A percentile compares a stretch with the other conserved stretches of the same genome.
phyloP scores from a whole-genome alignment of 1,284 basidiomycete species.

The Heterobasidion parviporum region DNA sequence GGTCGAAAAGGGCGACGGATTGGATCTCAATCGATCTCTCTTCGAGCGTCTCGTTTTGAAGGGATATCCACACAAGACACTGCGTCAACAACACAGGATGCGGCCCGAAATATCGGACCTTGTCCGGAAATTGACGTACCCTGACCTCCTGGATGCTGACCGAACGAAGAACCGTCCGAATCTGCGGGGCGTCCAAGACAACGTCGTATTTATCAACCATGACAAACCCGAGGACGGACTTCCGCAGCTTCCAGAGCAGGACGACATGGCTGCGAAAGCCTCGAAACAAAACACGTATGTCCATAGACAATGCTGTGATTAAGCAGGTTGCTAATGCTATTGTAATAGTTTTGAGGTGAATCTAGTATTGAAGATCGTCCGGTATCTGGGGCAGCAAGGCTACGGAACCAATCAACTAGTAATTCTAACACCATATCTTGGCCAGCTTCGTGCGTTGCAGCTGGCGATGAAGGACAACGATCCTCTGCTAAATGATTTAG shows the following conservation, averaged over 20 bases:
- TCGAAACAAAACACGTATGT: slow-evolving; percentile 49
- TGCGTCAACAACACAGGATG: slow-evolving; percentile 58
- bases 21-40: slow-evolving; percentile 53
- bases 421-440: slow-evolving; percentile 58
- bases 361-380: slow-evolving; percentile 58
- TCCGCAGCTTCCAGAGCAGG: slow-evolving; percentile 28
- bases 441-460: slow-evolving; percentile 48
- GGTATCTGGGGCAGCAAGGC: slow-evolving; percentile 59
- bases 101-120: slow-evolving; percentile 57
- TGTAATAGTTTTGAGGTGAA: slow-evolving; percentile 28
- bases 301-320: no score
- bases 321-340: not conserved
- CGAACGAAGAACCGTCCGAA: slow-evolving; percentile 38
- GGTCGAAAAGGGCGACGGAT: slow-evolving; percentile 58
- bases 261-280: slow-evolving; percentile 36
- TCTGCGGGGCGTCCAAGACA: slow-evolving; percentile 44
- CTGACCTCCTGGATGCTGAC: slow-evolving; percentile 47
- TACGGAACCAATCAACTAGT: slow-evolving; percentile 53
- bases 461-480: slow-evolving; percentile 40
- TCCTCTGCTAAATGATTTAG: slow-evolving; percentile 54
- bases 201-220: slow-evolving; percentile 55
- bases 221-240: slow-evolving; percentile 45
- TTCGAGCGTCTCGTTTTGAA: slow-evolving; percentile 61
- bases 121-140: slow-evolving; percentile 53
- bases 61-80: slow-evolving; percentile 49